phyloP scores from a whole-genome alignment of 805 yeast species.

The Candida mattraensis region DNA sequence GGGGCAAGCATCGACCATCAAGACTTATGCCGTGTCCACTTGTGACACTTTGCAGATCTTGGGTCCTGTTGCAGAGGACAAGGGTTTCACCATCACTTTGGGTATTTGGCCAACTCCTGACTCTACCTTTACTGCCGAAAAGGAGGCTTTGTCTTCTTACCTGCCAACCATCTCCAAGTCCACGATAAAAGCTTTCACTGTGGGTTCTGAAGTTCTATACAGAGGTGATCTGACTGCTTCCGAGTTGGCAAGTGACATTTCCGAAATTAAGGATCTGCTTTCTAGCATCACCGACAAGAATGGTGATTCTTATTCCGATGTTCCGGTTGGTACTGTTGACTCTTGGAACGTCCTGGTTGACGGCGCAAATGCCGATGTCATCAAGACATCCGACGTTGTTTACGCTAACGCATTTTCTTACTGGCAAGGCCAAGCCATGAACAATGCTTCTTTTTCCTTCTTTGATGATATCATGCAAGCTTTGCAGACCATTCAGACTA shows the following conservation, averaged over 20 bases:
- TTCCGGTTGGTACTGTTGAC: slow-evolving; percentile 90
- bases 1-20: slow-evolving; percentile 61
- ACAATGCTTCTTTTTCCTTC: slow-evolving; percentile 86
- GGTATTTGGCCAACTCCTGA: slow-evolving; percentile 96
- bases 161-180: slow-evolving; percentile 71
- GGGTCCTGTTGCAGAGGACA: slow-evolving; percentile 82
- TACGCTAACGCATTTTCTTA: slow-evolving; percentile 96
- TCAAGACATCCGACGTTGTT: slow-evolving; percentile 79
- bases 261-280: slow-evolving; percentile 59
- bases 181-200: slow-evolving; percentile 74
- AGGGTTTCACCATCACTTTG: slow-evolving; percentile 72
- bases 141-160: slow-evolving; percentile 64
- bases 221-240: slow-evolving; percentile 81
- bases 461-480: slow-evolving; percentile 98
- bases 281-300: slow-evolving; percentile 68
- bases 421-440: slow-evolving; percentile 95
- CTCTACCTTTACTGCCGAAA: slow-evolving; percentile 71
- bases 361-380: slow-evolving; percentile 66
- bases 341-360: slow-evolving; percentile 93
- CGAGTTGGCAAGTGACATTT: slow-evolving; percentile 67
- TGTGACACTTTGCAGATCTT: slow-evolving; percentile 84
- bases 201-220: slow-evolving; percentile 95
- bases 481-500: slow-evolving; percentile 78
- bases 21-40: slow-evolving; percentile 91
- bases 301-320: slow-evolving; percentile 71